A percentile compares a stretch with the other conserved stretches of the same genome.
Evolutionary conservation across 176 grass and related monocot genomes (phyloP).

Genomic region (Oryza brachyantha): DNA sequence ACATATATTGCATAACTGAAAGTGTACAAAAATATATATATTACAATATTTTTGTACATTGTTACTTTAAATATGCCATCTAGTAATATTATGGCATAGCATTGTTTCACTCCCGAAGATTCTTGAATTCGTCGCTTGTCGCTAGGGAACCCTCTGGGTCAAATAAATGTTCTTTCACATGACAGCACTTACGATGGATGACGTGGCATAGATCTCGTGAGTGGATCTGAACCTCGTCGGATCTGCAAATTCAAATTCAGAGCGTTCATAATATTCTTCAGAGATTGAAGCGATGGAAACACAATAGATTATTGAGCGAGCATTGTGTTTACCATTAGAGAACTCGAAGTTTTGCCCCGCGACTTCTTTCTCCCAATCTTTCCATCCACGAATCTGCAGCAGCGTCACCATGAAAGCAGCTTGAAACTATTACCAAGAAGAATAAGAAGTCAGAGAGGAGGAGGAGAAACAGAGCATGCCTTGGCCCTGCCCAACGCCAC

Average conservation of each 20-base stretch:
- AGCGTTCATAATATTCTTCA: neutral
- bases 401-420: neutral
- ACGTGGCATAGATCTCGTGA: no score
- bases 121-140: no score
- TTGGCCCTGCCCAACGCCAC: slow-evolving; percentile 91
- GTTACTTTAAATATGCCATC: no score
- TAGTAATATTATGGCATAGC: no score
- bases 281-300: neutral
- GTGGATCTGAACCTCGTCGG: slow-evolving; percentile 86
- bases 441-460: no score
- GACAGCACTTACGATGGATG: no score
- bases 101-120: no score
- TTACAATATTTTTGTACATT: no score
- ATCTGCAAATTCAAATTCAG: slow-evolving; percentile 47
- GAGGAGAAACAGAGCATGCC: neutral
- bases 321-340: slow-evolving; percentile 54
- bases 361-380: slow-evolving; percentile 79
- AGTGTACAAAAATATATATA: no score
- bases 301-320: neutral
- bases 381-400: slow-evolving; percentile 76
- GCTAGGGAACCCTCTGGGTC: no score
- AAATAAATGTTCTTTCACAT: no score
- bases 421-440: neutral
- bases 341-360: slow-evolving; percentile 57
- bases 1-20: no score